Conservation (phyloP, 148 eudicot genomes). For the Silene uniflora region DNA sequence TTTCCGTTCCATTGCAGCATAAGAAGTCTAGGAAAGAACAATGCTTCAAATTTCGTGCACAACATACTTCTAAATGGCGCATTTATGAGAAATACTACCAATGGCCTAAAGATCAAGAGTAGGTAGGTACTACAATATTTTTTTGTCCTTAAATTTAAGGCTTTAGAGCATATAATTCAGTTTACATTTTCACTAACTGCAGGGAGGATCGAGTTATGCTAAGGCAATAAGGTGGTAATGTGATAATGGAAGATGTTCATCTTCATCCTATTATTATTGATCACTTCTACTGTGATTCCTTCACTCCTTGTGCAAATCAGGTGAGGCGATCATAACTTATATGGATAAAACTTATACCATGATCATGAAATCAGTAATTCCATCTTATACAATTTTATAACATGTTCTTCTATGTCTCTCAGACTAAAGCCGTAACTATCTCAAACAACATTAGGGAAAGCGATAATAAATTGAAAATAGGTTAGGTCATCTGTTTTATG, state of each 20-base stretch:
- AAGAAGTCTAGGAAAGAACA: conserved; percentile 87
- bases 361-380: no score
- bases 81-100: conserved; percentile 59
- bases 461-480: no score
- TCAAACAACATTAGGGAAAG: no score
- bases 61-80: conserved; percentile 66
- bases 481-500: no score
- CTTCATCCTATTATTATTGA: conserved; percentile 66
- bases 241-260: conserved; percentile 75
- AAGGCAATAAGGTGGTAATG: conserved; percentile 61
- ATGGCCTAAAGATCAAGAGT: conserved; percentile 86
- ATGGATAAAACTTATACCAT: no score
- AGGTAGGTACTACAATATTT: conserved; percentile 61
- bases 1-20: conserved; percentile 50
- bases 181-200: neutral
- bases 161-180: no score
- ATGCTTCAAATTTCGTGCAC: conserved; percentile 61
- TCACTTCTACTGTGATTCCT: conserved; percentile 31
- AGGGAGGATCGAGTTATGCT: conserved; percentile 95
- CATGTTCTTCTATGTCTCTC: no score
- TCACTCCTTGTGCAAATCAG: no score
- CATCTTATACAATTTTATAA: no score
- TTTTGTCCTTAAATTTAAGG: neutral
- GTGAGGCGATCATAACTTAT: no score
- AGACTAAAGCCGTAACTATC: no score